Conservation (phyloP, 1,284 basidiomycete genomes). For the Serendipita sp. region DNA sequence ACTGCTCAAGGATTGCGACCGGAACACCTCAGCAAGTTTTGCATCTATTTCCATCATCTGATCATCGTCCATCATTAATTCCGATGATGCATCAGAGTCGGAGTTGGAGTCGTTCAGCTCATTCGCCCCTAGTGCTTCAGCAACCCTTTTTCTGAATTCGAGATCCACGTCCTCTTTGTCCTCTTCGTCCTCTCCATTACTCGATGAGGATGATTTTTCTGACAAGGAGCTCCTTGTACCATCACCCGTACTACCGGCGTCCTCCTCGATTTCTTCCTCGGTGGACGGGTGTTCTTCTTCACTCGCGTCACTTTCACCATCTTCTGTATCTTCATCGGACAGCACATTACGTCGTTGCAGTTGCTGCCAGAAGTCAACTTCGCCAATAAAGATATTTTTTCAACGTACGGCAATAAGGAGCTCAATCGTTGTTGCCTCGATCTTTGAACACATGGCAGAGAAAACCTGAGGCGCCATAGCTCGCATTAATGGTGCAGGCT, state of each 20-base stretch:
- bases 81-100: conserved; percentile 26
- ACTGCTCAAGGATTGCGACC: conserved; percentile 45
- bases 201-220: conserved; percentile 22
- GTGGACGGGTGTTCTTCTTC: not conserved
- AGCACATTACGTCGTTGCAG: conserved; percentile 51
- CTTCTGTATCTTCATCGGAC: conserved; percentile 20
- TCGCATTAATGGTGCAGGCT: conserved; percentile 70
- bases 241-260: conserved; percentile 36
- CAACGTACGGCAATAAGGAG: conserved; percentile 66
- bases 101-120: conserved; percentile 31
- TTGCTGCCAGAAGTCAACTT: conserved; percentile 43
- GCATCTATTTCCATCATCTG: conserved; percentile 96
- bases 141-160: conserved; percentile 63
- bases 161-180: conserved; percentile 38
- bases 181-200: conserved; percentile 25
- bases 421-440: conserved; percentile 65
- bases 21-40: conserved; percentile 83
- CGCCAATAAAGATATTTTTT: not conserved
- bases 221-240: conserved; percentile 22
- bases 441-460: conserved; percentile 52
- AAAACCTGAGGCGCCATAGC: conserved; percentile 75
- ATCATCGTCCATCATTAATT: conserved; percentile 79
- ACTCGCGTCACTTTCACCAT: conserved; percentile 14
- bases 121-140: conserved; percentile 60
- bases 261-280: conserved; percentile 28